A percentile compares a stretch with the other conserved stretches of the same genome.
Evolutionary conservation across 805 yeast species (phyloP).

Genomic region (Ogataea haglerorum): DNA sequence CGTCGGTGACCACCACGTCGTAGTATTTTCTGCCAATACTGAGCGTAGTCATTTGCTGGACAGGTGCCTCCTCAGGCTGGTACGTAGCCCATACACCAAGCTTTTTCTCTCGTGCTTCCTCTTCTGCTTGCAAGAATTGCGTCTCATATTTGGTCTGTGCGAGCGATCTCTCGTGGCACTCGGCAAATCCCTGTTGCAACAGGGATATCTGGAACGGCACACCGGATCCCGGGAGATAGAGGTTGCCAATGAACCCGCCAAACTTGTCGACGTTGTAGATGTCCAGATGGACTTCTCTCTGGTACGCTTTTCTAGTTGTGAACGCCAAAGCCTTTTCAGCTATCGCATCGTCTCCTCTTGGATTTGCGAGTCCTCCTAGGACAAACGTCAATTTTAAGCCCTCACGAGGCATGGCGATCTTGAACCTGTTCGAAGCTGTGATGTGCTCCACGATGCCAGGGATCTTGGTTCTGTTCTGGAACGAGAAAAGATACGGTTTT

Average conservation of each 20-base stretch:
- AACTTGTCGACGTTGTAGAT: slow-evolving; percentile 68
- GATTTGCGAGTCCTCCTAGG: slow-evolving; percentile 65
- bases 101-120: slow-evolving; percentile 49
- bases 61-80: slow-evolving; percentile 39
- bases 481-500: slow-evolving; percentile 65
- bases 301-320: slow-evolving; percentile 54
- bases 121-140: slow-evolving; percentile 60
- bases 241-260: slow-evolving; percentile 77
- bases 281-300: slow-evolving; percentile 70
- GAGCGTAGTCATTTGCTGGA: slow-evolving; percentile 19
- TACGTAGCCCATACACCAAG: slow-evolving; percentile 69
- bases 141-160: slow-evolving; percentile 50
- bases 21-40: slow-evolving; percentile 38
- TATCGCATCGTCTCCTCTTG: slow-evolving; percentile 33
- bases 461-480: slow-evolving; percentile 61
- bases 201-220: slow-evolving; percentile 57
- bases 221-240: slow-evolving; percentile 49
- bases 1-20: slow-evolving; percentile 53
- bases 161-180: slow-evolving; percentile 64
- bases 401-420: slow-evolving; percentile 67
- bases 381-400: slow-evolving; percentile 66
- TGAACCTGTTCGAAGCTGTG: slow-evolving; percentile 62
- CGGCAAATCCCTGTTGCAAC: slow-evolving; percentile 59
- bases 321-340: slow-evolving; percentile 52
- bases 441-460: slow-evolving; percentile 73